Conservation (phyloP, 208 protist genomes). For the Sergeia podlipaevii region DNA sequence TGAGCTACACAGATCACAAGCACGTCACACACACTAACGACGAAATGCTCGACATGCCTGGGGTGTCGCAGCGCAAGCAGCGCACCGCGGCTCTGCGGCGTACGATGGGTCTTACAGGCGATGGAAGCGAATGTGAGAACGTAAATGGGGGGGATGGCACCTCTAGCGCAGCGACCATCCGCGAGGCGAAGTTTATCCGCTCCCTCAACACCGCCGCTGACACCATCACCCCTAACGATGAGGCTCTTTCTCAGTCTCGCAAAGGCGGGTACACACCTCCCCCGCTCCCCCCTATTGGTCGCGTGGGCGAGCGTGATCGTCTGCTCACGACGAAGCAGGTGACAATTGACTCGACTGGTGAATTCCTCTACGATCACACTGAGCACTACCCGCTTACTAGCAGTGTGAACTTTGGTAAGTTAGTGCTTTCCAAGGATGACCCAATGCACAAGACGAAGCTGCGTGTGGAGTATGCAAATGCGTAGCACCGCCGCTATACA, state of each 20-base stretch:
- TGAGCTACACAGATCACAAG: slow-evolving; percentile 56
- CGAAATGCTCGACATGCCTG: slow-evolving; percentile 63
- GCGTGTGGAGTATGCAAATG: slow-evolving; percentile 39
- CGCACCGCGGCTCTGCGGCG: slow-evolving; percentile 22
- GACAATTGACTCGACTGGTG: slow-evolving; percentile 67
- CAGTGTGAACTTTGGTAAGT: slow-evolving; percentile 41
- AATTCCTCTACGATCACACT: slow-evolving; percentile 47
- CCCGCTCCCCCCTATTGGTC: slow-evolving; percentile 53
- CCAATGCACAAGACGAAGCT: slow-evolving; percentile 78
- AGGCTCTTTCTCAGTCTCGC: no score
- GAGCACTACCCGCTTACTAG: slow-evolving; percentile 69
- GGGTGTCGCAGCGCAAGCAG: slow-evolving; percentile 27
- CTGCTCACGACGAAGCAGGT: slow-evolving; percentile 80
- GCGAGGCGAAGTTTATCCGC: slow-evolving; percentile 16
- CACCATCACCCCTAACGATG: not conserved
- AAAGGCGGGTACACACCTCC: slow-evolving; percentile 33
- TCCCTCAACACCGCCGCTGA: slow-evolving; percentile 16
- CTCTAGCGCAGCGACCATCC: slow-evolving; percentile 5
- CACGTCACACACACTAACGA: slow-evolving; percentile 33
- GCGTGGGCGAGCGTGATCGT: slow-evolving; percentile 49
- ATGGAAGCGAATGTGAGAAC: not conserved
- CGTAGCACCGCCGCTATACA: no score
- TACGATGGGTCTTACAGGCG: slow-evolving; percentile 12
- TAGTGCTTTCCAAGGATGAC: slow-evolving; percentile 62
- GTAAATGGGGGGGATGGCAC: not conserved